Percentiles rank a stretch among this genome's conserved stretches.
These are phyloP conservation scores for Akanthomyces dipterigenus DNA, from an alignment of 2,329 filamentous ascomycete genomes.

Conservation along the genomic window DNA sequence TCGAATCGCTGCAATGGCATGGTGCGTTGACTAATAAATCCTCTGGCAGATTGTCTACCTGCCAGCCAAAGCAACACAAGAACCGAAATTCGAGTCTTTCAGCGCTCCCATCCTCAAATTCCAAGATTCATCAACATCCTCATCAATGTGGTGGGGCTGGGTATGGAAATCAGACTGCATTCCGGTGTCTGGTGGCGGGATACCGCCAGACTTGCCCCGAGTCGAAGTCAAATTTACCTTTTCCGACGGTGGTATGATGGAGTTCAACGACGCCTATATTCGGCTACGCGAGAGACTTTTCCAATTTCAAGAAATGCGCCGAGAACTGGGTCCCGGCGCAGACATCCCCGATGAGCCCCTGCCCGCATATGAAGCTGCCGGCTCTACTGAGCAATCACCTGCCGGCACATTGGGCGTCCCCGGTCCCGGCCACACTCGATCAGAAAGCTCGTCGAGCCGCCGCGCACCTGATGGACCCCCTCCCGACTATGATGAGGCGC, in stretches of 20 bases:
- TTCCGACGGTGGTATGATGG: slow-evolving; percentile 90
- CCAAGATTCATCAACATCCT: slow-evolving; percentile 71
- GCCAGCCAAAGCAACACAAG: slow-evolving; percentile 59
- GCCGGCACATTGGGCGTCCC: slow-evolving; percentile 17
- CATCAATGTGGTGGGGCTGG: slow-evolving; percentile 89
- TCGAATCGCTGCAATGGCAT: not conserved
- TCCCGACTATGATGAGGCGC: slow-evolving; percentile 86
- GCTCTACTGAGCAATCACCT: slow-evolving; percentile 24
- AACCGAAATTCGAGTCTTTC: slow-evolving; percentile 69
- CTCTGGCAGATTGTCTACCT: slow-evolving; percentile 72
- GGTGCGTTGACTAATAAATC: slow-evolving; percentile 11
- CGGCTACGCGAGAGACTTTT: slow-evolving; percentile 75
- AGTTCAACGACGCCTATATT: slow-evolving; percentile 79
- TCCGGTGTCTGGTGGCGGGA: slow-evolving; percentile 76
- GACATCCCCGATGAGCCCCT: slow-evolving; percentile 77
- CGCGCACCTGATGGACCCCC: slow-evolving; percentile 66
- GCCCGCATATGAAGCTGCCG: slow-evolving; percentile 71
- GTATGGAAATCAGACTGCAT: slow-evolving; percentile 77
- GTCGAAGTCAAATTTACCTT: slow-evolving; percentile 83
- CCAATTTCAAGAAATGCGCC: slow-evolving; percentile 70
- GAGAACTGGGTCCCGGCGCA: slow-evolving; percentile 57
- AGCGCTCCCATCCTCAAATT: slow-evolving; percentile 82
- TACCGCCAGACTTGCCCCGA: slow-evolving; percentile 64
- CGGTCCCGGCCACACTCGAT: slow-evolving; percentile 23
- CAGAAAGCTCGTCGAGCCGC: slow-evolving; percentile 31